phyloP scores from a whole-genome alignment of 129 eudicot species.

The Flaveria robusta region DNA sequence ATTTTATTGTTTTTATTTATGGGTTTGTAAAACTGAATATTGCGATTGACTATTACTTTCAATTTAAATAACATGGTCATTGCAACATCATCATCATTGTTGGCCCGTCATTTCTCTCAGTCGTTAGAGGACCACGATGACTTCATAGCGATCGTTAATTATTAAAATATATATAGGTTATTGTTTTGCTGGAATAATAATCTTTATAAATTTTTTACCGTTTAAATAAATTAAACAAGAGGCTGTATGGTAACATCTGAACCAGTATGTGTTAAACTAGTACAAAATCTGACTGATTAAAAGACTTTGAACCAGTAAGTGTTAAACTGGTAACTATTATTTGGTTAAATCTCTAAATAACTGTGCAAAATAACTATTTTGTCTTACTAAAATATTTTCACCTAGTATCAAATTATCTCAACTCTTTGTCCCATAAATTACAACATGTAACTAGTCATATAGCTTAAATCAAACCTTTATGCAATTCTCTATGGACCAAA shows the following conservation, averaged over 20 bases:
- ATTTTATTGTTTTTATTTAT: neutral
- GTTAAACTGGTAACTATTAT: too few relatives aligned
- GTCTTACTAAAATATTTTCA: neutral
- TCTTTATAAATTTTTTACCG: too few relatives aligned
- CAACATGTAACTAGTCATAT: neutral
- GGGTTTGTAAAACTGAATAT: neutral
- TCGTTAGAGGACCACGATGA: conserved; percentile 30
- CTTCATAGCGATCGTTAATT: neutral
- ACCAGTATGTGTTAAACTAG: too few relatives aligned
- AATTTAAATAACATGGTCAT: conserved; percentile 19
- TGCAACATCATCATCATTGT: conserved; percentile 26
- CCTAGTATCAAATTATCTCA: neutral
- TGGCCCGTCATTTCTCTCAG: conserved; percentile 20
- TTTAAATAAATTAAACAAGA: too few relatives aligned
- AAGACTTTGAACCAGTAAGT: too few relatives aligned
- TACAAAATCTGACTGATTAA: too few relatives aligned
- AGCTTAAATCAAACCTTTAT: too few relatives aligned
- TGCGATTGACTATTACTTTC: conserved; percentile 7
- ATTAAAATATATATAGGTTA: too few relatives aligned
- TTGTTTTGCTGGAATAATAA: too few relatives aligned
- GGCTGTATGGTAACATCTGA: too few relatives aligned
- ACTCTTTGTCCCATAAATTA: neutral
- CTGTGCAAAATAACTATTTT: too few relatives aligned
- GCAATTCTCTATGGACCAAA: neutral
- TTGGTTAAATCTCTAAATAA: too few relatives aligned